Evolutionary conservation across 2,329 filamentous ascomycete species (phyloP).

Genomic region (Pseudogymnoascus sp.): DNA sequence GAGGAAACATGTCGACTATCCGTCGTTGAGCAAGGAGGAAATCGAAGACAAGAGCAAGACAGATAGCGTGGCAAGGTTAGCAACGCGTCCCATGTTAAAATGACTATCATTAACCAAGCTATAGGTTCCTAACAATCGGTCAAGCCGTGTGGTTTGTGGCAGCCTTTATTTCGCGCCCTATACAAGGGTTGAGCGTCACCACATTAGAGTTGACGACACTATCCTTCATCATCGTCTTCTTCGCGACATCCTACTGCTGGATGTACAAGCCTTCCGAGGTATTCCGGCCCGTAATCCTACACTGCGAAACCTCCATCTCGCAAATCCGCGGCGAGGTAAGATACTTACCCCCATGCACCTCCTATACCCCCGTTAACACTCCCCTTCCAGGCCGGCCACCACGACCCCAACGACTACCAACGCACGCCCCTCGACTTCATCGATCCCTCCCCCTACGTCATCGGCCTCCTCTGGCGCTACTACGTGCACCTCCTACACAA

Average conservation of each 20-base stretch:
- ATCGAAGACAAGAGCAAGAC: slow-evolving; percentile 28
- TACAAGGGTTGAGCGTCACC: slow-evolving; percentile 17
- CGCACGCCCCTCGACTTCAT: slow-evolving; percentile 31
- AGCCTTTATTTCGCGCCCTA: slow-evolving; percentile 14
- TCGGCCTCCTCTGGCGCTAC: slow-evolving; percentile 15
- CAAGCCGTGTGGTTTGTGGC: slow-evolving; percentile 24
- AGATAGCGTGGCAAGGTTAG: slow-evolving; percentile 24
- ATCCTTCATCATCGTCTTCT: slow-evolving; percentile 18
- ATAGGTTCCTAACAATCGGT: slow-evolving; percentile 18
- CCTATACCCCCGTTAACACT: not conserved
- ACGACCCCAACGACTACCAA: slow-evolving; percentile 19
- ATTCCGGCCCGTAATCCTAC: slow-evolving; percentile 11
- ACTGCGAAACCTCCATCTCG: slow-evolving; percentile 15
- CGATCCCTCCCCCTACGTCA: slow-evolving; percentile 15
- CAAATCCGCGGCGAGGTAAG: slow-evolving; percentile 16
- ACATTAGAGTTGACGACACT: slow-evolving; percentile 20
- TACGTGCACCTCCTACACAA: slow-evolving; percentile 18
- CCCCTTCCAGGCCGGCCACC: not conserved
- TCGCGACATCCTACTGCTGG: slow-evolving; percentile 19
- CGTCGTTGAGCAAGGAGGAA: slow-evolving; percentile 19
- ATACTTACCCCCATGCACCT: not conserved
- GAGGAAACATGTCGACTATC: slow-evolving; percentile 26
- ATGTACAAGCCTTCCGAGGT: slow-evolving; percentile 19
- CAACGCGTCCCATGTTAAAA: not conserved
- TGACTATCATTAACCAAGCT: slow-evolving; percentile 19